Evolutionary conservation across 2,329 filamentous ascomycete genomes (phyloP).

Genomic region (Paracoccidioides lutzii): DNA sequence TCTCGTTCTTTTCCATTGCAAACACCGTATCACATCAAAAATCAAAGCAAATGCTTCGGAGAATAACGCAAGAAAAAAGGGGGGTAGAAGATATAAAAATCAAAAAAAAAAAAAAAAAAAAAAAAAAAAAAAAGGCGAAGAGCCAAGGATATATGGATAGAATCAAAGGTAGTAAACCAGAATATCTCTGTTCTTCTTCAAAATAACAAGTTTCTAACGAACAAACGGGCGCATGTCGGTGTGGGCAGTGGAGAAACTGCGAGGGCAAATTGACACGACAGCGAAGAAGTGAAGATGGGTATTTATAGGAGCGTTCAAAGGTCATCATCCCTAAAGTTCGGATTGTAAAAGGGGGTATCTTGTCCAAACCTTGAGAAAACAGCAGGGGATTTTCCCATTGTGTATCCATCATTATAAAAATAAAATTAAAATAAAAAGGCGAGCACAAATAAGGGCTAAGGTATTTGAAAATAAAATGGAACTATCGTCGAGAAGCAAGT

Average conservation of each 20-base stretch:
- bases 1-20: no score
- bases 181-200: no score
- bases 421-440: not conserved
- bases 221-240: no score
- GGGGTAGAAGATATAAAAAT: not conserved
- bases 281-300: no score
- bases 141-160: not conserved
- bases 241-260: no score
- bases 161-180: no score
- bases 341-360: not conserved
- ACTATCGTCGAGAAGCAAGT: not conserved
- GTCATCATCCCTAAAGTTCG: not conserved
- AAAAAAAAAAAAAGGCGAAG: not conserved
- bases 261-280: no score
- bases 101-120: not conserved
- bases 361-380: not conserved
- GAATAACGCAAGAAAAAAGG: not conserved
- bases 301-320: not conserved
- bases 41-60: not conserved
- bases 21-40: no score
- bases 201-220: no score
- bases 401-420: not conserved
- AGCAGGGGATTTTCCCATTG: not conserved
- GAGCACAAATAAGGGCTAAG: not conserved
- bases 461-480: not conserved